Evolutionary conservation across 352 stramenopile genomes (phyloP).

Genomic region (Pythium utonaiense): DNA sequence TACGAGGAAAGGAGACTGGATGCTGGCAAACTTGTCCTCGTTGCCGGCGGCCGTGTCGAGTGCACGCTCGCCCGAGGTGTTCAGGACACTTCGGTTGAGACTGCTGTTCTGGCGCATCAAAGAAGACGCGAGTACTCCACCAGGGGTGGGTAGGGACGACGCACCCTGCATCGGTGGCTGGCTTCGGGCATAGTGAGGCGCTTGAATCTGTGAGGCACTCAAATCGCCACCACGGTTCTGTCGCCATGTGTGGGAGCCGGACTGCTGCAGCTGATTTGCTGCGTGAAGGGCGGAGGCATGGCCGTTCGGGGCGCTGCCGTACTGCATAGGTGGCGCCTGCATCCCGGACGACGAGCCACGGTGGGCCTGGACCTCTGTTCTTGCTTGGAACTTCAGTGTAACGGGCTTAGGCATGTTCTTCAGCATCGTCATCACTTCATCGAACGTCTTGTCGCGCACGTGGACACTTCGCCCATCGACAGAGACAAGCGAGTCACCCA

Average conservation of each 20-base stretch:
- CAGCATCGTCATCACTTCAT: constrained; percentile 85
- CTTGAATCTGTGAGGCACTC: not conserved
- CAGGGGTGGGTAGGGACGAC: constrained; percentile 14
- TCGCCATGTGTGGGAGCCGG: constrained; percentile 68
- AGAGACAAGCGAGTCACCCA: constrained; percentile 76
- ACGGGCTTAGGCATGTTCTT: constrained; percentile 87
- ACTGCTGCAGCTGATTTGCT: constrained; percentile 21
- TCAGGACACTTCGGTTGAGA: constrained; percentile 60
- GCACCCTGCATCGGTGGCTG: constrained; percentile 11
- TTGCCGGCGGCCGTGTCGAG: constrained; percentile 43
- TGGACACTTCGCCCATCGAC: constrained; percentile 81
- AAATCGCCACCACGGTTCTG: constrained; percentile 18
- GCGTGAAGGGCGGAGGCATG: not conserved
- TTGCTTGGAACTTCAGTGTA: constrained; percentile 79
- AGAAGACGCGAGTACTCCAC: constrained; percentile 20
- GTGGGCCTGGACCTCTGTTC: constrained; percentile 21
- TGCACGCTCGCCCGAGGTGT: constrained; percentile 18
- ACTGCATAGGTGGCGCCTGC: constrained; percentile 1
- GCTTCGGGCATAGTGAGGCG: not conserved
- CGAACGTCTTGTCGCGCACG: constrained; percentile 76
- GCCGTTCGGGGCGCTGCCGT: not conserved
- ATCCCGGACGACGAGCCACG: constrained; percentile 12
- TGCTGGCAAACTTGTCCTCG: constrained; percentile 84
- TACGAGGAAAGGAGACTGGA: constrained; percentile 81
- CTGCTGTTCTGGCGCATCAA: constrained; percentile 40